These are phyloP conservation scores for Quercus wislizeni DNA, from an alignment of 306 rosid species.

Conservation along the genomic window DNA sequence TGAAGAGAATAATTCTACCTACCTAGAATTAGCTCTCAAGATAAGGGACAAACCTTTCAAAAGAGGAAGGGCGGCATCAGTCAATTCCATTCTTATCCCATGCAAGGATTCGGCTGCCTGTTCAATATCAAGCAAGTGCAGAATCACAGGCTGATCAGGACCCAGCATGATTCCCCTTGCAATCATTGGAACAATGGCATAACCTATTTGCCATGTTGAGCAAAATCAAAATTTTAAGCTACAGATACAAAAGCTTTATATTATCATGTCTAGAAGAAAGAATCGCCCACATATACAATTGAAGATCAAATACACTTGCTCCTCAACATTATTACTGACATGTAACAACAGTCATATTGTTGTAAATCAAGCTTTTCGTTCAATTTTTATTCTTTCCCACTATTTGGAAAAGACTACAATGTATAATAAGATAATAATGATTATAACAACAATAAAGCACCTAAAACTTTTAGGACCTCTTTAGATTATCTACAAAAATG, in stretches of 20 bases:
- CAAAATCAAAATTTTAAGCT: conserved; percentile 1
- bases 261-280: neutral
- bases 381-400: too few relatives aligned
- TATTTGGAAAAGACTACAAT: too few relatives aligned
- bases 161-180: conserved; percentile 75
- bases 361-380: too few relatives aligned
- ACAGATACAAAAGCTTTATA: neutral
- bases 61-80: conserved; percentile 73
- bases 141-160: conserved; percentile 65
- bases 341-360: too few relatives aligned
- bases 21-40: neutral
- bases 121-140: conserved; percentile 72
- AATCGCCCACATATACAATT: neutral
- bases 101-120: conserved; percentile 58
- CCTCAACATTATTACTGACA: too few relatives aligned
- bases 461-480: too few relatives aligned
- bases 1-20: neutral
- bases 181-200: conserved; percentile 79
- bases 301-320: neutral
- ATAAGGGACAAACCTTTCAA: conserved; percentile 26
- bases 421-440: too few relatives aligned
- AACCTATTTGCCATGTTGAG: conserved; percentile 73
- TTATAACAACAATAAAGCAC: too few relatives aligned
- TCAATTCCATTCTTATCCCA: conserved; percentile 68
- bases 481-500: too few relatives aligned